These are phyloP conservation scores for Neophaeococcomyces mojaviensis DNA, from an alignment of 2,329 filamentous ascomycete species.

Conservation along the genomic window DNA sequence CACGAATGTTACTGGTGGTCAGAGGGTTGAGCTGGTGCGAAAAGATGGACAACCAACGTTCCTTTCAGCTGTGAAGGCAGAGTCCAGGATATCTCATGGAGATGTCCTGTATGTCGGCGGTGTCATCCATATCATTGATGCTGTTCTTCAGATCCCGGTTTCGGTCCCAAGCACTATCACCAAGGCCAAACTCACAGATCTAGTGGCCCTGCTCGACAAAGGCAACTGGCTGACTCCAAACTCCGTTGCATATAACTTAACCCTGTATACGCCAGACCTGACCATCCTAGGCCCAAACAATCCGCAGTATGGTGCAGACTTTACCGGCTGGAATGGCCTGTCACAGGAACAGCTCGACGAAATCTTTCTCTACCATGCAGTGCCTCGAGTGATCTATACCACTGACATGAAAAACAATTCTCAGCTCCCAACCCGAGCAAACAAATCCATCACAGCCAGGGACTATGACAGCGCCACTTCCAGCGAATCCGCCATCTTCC, in stretches of 20 bases:
- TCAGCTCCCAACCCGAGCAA: slow-evolving; percentile 32
- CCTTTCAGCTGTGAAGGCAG: slow-evolving; percentile 45
- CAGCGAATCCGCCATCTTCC: slow-evolving; percentile 28
- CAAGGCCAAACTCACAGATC: slow-evolving; percentile 39
- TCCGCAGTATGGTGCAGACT: slow-evolving; percentile 51
- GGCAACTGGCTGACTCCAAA: slow-evolving; percentile 27
- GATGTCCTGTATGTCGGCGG: slow-evolving; percentile 50
- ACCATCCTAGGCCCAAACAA: slow-evolving; percentile 61
- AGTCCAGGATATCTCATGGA: slow-evolving; percentile 42
- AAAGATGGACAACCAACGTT: slow-evolving; percentile 41
- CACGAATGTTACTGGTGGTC: slow-evolving; percentile 53
- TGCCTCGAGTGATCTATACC: slow-evolving; percentile 50
- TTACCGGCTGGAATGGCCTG: slow-evolving; percentile 44
- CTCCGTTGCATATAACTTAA: slow-evolving; percentile 18
- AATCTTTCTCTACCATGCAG: slow-evolving; percentile 58
- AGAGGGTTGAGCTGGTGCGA: slow-evolving; percentile 45
- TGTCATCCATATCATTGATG: slow-evolving; percentile 48
- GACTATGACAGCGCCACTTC: slow-evolving; percentile 26
- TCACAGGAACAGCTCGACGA: slow-evolving; percentile 40
- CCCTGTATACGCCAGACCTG: slow-evolving; percentile 21
- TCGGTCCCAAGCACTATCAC: slow-evolving; percentile 37
- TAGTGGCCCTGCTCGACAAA: slow-evolving; percentile 40
- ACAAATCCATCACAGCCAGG: slow-evolving; percentile 38
- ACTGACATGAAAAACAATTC: slow-evolving; percentile 36
- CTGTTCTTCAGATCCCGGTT: slow-evolving; percentile 40